Evolutionary conservation across 1,284 basidiomycete species (phyloP), one percentile per base, ranked within the genome.

Genomic region (Microbotryum violaceum): DNA sequence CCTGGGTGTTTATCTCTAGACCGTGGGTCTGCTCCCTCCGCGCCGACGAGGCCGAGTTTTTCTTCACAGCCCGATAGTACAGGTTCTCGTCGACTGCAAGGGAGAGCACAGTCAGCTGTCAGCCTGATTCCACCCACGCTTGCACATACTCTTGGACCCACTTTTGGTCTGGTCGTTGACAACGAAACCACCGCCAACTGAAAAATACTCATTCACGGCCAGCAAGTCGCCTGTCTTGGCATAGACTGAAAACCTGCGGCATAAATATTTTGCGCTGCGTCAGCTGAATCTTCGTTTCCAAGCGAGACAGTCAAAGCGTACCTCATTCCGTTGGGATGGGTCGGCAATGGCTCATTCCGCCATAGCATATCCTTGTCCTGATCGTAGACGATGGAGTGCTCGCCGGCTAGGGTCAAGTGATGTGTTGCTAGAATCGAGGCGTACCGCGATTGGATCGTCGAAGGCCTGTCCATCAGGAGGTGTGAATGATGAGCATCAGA

Each of bases 61-160:
- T 89, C 73, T 91, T 83, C n/a, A 93, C 88, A n/a, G 89, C 85
- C 74, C 91, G 91, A 81, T 97, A 97, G 75, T 91, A 97, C 67
- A 97, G 75, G 74, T 97, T 97, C 77, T 97, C 93, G 71, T 91
- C 86, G 70, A 88, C 85, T 88, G 74, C 4, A 75, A 75, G 4
- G 2, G 49, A 60, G 61, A 20, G 31, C 27, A 27, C 3, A 25
- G 27, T 27, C 27, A 51, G 42, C 14, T 6, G 16, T 31, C 31
- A 31, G 9, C 8, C 2, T 31, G 2, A 31, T 31, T 8, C 31
- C 7, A 2, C 8, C 31, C 31, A 10, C 31, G 31, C 5, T 18
- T 18, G 16, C 14, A 42, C 12, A 42, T 18, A 1, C 37, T 18
- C 5, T 42, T 12, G n/a, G 18, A 53, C 66, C 16, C 48, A 83